Conservation (phyloP, 306 rosid species). For the Oxytropis ochrocephala region DNA sequence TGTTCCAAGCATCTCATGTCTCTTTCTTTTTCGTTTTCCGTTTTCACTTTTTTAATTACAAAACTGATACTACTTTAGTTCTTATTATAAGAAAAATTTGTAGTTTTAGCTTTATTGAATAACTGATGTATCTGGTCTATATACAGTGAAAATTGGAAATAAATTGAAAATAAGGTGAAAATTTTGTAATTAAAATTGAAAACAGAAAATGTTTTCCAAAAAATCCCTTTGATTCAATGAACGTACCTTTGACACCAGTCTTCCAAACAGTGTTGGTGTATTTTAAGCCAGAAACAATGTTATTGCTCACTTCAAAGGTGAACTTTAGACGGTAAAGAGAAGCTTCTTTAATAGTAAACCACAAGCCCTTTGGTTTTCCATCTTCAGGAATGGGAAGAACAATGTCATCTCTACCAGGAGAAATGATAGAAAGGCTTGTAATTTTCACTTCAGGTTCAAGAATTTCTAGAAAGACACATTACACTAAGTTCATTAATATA, state of each 20-base stretch:
- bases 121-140: no score
- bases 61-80: no score
- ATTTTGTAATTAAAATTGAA: neutral
- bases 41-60: no score
- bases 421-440: conserved; percentile 58
- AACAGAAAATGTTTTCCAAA: neutral
- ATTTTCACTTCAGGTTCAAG: conserved; percentile 86
- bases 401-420: conserved; percentile 62
- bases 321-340: conserved; percentile 65
- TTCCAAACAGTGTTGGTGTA: conserved; percentile 91
- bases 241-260: conserved; percentile 75
- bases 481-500: neutral
- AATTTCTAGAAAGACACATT: conserved; percentile 36
- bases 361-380: conserved; percentile 79
- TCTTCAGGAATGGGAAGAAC: conserved; percentile 62
- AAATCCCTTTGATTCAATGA: neutral
- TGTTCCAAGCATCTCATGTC: no score
- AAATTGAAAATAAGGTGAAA: neutral
- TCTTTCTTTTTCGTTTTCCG: no score
- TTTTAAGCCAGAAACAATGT: conserved; percentile 86
- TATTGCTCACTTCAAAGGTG: conserved; percentile 65
- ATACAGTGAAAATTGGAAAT: no score
- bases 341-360: conserved; percentile 97
- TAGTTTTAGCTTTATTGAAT: no score
- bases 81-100: no score